phyloP scores from a whole-genome alignment of 495 filamentous ascomycete species.

The Neurospora africana region DNA sequence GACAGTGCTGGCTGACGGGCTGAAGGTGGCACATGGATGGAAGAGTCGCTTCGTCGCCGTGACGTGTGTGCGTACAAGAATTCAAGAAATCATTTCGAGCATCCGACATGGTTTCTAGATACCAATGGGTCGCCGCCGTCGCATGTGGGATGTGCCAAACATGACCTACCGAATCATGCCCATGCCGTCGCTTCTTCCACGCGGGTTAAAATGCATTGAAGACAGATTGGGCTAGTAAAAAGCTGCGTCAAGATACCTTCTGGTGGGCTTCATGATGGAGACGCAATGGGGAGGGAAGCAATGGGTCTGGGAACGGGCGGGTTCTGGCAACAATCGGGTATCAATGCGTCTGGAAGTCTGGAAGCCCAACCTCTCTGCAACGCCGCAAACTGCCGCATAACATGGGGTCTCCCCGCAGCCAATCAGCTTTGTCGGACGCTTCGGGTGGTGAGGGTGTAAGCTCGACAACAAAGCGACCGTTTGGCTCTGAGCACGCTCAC shows the following conservation, averaged over 20 bases:
- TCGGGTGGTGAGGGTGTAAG: neutral
- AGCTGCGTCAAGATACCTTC: slow-evolving; percentile 1
- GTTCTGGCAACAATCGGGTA: slow-evolving; percentile 21
- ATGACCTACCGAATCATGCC: slow-evolving; percentile 10
- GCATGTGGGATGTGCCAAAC: neutral
- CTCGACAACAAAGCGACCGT: slow-evolving; percentile 1
- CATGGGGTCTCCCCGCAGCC: slow-evolving; percentile 6
- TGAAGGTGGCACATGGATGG: neutral
- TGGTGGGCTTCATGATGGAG: neutral
- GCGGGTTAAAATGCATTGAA: slow-evolving; percentile 3
- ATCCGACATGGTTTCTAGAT: neutral
- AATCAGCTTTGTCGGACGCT: slow-evolving; percentile 11
- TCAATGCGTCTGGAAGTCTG: slow-evolving; percentile 20
- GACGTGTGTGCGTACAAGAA: neutral
- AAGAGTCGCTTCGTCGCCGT: neutral
- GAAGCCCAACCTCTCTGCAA: slow-evolving; percentile 15
- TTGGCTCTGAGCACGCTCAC: slow-evolving; percentile 1
- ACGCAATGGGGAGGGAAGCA: neutral
- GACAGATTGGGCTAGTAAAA: slow-evolving; percentile 11
- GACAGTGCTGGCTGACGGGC: neutral
- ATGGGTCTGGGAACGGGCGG: slow-evolving; percentile 7
- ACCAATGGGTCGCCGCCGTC: neutral
- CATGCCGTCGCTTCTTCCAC: neutral
- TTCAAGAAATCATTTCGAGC: neutral
- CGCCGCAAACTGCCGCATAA: slow-evolving; percentile 3